Percentiles rank a stretch among this genome's conserved stretches.
Conservation (phyloP, 768 basidiomycete genomes). For the Lepiota subincarnata region DNA sequence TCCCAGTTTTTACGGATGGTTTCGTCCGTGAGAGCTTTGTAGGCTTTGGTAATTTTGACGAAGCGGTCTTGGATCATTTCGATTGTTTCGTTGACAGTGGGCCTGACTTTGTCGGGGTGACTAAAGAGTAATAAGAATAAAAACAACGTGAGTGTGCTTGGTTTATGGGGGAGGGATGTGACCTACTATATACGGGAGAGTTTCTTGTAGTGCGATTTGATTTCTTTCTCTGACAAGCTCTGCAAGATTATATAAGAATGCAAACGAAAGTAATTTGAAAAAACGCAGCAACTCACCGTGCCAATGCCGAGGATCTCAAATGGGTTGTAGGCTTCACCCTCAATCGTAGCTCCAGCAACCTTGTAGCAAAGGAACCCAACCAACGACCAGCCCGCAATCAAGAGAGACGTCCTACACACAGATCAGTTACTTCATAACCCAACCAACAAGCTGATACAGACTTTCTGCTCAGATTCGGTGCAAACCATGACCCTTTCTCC, state of each 20-base stretch:
- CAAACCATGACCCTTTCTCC: conserved; percentile 44
- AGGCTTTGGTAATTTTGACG: conserved; percentile 94
- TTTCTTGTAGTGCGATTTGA: conserved; percentile 94
- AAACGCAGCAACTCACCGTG: conserved; percentile 40
- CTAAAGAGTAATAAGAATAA: conserved; percentile 35
- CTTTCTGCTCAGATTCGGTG: conserved; percentile 48
- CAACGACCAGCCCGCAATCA: conserved; percentile 69
- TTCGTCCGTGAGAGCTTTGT: conserved; percentile 94
- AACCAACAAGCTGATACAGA: conserved; percentile 24
- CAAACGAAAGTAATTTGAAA: not conserved
- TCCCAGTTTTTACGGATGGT: conserved; percentile 87
- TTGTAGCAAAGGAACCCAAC: conserved; percentile 68
- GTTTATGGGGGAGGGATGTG: not conserved
- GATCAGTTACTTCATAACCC: conserved; percentile 4
- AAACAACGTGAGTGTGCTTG: not conserved
- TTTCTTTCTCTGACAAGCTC: conserved; percentile 78
- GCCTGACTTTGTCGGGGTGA: conserved; percentile 95
- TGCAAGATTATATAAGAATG: conserved; percentile 23
- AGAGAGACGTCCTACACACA: conserved; percentile 48
- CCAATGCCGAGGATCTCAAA: conserved; percentile 88
- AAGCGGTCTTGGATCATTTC: conserved; percentile 85
- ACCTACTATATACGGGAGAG: conserved; percentile 81
- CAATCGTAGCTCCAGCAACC: conserved; percentile 50
- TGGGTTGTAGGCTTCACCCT: conserved; percentile 83
- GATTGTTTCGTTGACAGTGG: conserved; percentile 75